Percentiles rank a stretch among this genome's conserved stretches.
phyloP scores from a whole-genome alignment of 139 green algal species.

The Closterium sp. region DNA sequence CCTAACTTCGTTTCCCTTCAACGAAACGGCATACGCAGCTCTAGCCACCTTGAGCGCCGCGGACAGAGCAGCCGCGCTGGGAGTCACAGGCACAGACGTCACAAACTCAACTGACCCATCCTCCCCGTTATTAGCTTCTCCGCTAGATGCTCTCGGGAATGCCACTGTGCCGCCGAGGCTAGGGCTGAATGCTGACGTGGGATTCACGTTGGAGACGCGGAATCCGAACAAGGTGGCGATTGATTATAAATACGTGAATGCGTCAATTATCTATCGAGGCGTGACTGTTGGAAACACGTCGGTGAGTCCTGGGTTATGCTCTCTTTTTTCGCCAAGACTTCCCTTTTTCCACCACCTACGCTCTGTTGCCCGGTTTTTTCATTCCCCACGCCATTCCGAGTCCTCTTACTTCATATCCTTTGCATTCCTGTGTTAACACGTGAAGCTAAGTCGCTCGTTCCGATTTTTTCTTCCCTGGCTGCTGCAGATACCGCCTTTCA shows the following conservation, averaged over 20 bases:
- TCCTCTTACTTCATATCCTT: no score
- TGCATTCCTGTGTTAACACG: no score
- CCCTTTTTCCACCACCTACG: no score
- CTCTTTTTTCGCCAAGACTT: background rate
- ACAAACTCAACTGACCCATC: background rate
- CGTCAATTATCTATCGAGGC: background rate
- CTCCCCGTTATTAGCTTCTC: background rate
- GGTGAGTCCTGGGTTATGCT: background rate
- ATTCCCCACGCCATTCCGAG: no score
- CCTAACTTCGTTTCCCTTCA: background rate
- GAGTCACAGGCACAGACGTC: background rate
- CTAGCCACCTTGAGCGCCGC: background rate
- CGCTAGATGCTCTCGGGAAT: background rate
- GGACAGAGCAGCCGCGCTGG: background rate
- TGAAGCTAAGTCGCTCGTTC: no score
- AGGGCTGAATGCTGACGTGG: background rate
- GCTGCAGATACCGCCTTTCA: background rate
- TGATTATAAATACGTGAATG: background rate
- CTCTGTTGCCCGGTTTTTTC: no score
- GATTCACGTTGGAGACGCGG: background rate
- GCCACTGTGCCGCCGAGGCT: background rate
- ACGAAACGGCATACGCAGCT: background rate
- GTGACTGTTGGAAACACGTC: background rate
- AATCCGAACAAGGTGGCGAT: background rate
- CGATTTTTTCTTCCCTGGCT: no score